Base-by-base conservation (phyloP, 1,139 yeast species). In the Wickerhamomyces sp. region DNA sequence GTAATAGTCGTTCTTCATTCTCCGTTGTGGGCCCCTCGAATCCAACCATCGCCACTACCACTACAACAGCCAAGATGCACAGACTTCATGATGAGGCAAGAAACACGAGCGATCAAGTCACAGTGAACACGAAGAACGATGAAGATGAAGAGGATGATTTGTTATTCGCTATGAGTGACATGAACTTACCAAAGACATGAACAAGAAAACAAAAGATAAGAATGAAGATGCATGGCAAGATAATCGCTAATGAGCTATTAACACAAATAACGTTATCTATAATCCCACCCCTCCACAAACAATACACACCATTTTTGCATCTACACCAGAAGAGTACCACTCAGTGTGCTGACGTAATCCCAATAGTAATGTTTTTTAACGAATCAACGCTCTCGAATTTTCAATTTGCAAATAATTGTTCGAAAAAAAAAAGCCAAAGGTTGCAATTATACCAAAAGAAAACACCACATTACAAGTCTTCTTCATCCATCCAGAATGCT, bases 131-230 rank as follows among this genome's bases (percentile, higher is more conserved):
- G 46, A 61, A 23, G 37, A 41, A 47, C 16, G 47, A 42, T n/a
- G 77, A 72, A 23, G 81, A 76, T 26, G 87, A 81, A 29, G 93
- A 84, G 43, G 95, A 85, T 44, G 95, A 85, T 42, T 62, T 87
- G 50, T 63, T 87, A 38, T 87, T 87, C 58, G 82, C 93, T 21
- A 85, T 87, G 94, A 86, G 95, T 55, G 95, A 86, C 52, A 84
- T 84, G 91, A 78, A 81, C 41, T 30, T 59, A 16, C 38, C 51
- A n/a, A 50, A 43, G 24, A 20, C 32, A 38, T 19, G 18, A 20
- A 13, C 8, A 23, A 8, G n/a, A n/a, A n/a, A n/a, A n/a, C n/a
- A n/a, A n/a, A n/a, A n/a, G n/a, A n/a, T n/a, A n/a, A n/a, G n/a
- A n/a, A n/a, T n/a, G n/a, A n/a, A n/a, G n/a, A n/a, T n/a, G n/a